These are phyloP conservation scores for Neurospora sp. DNA, from an alignment of 495 filamentous ascomycete genomes.

Conservation along the genomic window DNA sequence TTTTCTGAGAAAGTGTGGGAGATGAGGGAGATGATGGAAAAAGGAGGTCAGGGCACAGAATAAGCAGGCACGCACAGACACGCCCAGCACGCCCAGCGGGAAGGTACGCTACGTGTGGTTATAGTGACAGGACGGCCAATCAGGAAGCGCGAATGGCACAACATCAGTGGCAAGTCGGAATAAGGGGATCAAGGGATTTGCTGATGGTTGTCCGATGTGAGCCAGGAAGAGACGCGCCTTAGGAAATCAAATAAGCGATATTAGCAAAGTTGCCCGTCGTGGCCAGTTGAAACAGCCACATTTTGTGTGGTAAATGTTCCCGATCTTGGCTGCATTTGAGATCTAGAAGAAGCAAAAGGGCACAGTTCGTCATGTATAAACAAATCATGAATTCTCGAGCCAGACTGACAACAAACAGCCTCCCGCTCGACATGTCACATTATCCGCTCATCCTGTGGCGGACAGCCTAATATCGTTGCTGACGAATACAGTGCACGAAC, in stretches of 20 bases:
- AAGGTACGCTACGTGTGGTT: not conserved
- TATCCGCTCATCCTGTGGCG: not conserved
- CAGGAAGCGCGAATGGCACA: slow-evolving; percentile 10
- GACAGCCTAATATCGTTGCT: not conserved
- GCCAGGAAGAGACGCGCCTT: not conserved
- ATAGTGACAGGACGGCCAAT: not conserved
- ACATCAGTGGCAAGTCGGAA: not conserved
- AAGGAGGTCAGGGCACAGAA: not conserved
- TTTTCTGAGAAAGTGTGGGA: not conserved
- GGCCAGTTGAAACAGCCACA: slow-evolving; percentile 4
- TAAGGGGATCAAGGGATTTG: not conserved
- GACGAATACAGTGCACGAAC: not conserved
- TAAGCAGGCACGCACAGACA: not conserved
- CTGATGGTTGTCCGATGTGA: not conserved
- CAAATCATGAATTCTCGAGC: not conserved
- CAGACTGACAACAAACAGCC: not conserved
- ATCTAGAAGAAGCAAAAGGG: not conserved
- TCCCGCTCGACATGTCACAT: not conserved
- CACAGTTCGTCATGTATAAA: not conserved
- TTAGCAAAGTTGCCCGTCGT: slow-evolving; percentile 15
- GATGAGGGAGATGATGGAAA: not conserved
- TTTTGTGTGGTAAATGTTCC: not conserved
- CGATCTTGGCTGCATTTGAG: not conserved
- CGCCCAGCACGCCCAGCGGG: not conserved
- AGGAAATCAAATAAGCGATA: slow-evolving; percentile 33